These are phyloP conservation scores for Emmonsiellopsis sp. DNA, from an alignment of 2,329 filamentous ascomycete species.

Conservation along the genomic window DNA sequence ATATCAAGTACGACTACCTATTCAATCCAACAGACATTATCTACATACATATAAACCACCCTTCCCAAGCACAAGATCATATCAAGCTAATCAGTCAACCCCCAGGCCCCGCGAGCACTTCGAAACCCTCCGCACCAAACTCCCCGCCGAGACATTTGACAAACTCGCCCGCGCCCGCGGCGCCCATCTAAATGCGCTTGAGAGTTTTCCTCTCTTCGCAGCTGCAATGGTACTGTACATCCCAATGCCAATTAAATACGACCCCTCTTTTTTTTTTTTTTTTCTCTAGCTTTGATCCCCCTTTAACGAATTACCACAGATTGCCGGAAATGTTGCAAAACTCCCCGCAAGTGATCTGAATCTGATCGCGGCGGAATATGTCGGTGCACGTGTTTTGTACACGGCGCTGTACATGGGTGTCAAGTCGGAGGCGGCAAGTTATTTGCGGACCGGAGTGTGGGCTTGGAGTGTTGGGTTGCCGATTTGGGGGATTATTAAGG, in stretches of 20 bases:
- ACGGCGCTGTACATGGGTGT: conserved; percentile 26
- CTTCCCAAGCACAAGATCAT: background rate
- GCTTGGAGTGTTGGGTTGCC: conserved; percentile 26
- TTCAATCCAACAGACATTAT: too few relatives aligned
- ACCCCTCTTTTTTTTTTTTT: background rate
- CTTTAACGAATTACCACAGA: conserved; percentile 5
- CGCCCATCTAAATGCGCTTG: conserved; percentile 28
- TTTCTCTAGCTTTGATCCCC: too few relatives aligned
- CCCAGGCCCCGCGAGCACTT: conserved; percentile 25
- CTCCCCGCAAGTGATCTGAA: conserved; percentile 24
- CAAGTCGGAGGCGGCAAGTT: conserved; percentile 23
- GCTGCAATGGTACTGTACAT: conserved; percentile 24
- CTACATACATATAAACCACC: too few relatives aligned
- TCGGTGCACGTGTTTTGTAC: conserved; percentile 24
- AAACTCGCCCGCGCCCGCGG: conserved; percentile 21
- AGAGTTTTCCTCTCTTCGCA: conserved; percentile 27
- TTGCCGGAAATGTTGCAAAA: conserved; percentile 26
- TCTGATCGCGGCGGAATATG: conserved; percentile 23
- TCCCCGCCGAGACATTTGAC: conserved; percentile 15
- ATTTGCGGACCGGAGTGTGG: conserved; percentile 24
- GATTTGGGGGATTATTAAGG: conserved; percentile 23
- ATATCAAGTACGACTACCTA: conserved; percentile 14
- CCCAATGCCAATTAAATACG: background rate
- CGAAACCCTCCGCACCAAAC: conserved; percentile 16
- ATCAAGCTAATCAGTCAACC: background rate